Evolutionary conservation across 2,329 filamentous ascomycete species (phyloP).

Genomic region (Trichophyton rubrum): DNA sequence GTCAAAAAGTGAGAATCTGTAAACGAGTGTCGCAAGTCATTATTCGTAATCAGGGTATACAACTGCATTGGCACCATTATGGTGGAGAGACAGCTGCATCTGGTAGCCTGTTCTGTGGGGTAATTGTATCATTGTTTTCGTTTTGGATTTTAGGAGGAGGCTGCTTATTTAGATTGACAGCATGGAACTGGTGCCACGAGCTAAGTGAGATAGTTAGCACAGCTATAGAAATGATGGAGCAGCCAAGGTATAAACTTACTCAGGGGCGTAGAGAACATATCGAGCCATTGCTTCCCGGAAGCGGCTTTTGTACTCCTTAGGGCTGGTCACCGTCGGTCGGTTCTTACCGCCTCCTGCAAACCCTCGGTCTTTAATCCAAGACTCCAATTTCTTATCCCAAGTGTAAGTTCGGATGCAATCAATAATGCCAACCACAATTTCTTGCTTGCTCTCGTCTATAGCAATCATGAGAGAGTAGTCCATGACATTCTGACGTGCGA

Average conservation of each 20-base stretch:
- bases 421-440: constrained; percentile 94
- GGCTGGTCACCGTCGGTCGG: constrained; percentile 87
- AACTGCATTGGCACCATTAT: background rate
- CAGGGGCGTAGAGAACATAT: constrained; percentile 47
- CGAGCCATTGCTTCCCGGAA: constrained; percentile 95
- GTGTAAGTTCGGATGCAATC: constrained; percentile 98
- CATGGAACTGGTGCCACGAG: constrained; percentile 15
- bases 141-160: background rate
- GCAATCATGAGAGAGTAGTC: constrained; percentile 98
- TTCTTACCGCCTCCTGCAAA: constrained; percentile 68
- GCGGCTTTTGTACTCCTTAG: constrained; percentile 91
- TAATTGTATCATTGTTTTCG: background rate
- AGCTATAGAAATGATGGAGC: background rate
- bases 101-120: background rate
- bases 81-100: background rate
- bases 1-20: background rate
- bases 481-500: constrained; percentile 95
- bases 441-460: constrained; percentile 77
- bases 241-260: constrained; percentile 22
- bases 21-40: background rate
- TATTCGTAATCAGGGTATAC: background rate
- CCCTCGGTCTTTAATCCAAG: constrained; percentile 96
- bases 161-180: constrained; percentile 5
- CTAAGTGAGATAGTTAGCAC: constrained; percentile 2
- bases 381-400: constrained; percentile 99